Evolutionary conservation across 2,329 filamentous ascomycete species (phyloP).

Genomic region (Hypocrella siamensis): DNA sequence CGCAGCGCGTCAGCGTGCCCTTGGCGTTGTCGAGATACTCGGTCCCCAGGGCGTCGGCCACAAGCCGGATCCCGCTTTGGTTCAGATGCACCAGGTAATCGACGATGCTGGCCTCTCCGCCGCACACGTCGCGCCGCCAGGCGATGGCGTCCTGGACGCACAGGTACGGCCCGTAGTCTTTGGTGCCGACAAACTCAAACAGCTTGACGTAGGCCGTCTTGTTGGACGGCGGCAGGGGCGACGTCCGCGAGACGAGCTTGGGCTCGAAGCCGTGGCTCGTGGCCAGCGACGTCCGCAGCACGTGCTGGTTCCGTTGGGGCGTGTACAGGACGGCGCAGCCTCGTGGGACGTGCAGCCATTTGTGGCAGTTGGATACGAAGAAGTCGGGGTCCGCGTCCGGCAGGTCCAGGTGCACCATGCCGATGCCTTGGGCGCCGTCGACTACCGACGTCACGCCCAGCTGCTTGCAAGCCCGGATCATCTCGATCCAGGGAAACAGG

Average conservation of each 20-base stretch:
- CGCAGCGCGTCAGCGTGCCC: slow-evolving; percentile 47
- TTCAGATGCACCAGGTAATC: slow-evolving; percentile 49
- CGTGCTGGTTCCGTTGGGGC: slow-evolving; percentile 55
- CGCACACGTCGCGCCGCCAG: slow-evolving; percentile 53
- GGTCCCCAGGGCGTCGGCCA: slow-evolving; percentile 51
- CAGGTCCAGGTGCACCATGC: slow-evolving; percentile 61
- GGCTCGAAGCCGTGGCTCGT: slow-evolving; percentile 68
- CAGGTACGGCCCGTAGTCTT: slow-evolving; percentile 56
- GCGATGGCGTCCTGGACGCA: slow-evolving; percentile 56
- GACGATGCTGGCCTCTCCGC: slow-evolving; percentile 57
- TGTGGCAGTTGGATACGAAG: slow-evolving; percentile 75
- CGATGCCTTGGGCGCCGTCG: slow-evolving; percentile 75
- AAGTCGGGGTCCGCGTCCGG: slow-evolving; percentile 60
- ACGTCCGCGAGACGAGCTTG: slow-evolving; percentile 11
- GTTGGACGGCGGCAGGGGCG: slow-evolving; percentile 24
- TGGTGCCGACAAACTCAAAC: slow-evolving; percentile 65
- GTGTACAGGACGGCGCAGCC: slow-evolving; percentile 73
- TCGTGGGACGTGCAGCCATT: slow-evolving; percentile 75
- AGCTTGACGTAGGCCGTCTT: slow-evolving; percentile 49
- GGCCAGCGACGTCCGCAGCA: slow-evolving; percentile 60
- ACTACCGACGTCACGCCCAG: slow-evolving; percentile 56
- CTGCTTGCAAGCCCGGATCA: slow-evolving; percentile 49
- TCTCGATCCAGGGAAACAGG: slow-evolving; percentile 58
- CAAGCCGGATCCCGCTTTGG: slow-evolving; percentile 41
- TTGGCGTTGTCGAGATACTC: slow-evolving; percentile 52